Evolutionary conservation across 1,284 basidiomycete genomes (phyloP), one percentile per base, ranked within the genome.

Genomic region (Abortiporus biennis): DNA sequence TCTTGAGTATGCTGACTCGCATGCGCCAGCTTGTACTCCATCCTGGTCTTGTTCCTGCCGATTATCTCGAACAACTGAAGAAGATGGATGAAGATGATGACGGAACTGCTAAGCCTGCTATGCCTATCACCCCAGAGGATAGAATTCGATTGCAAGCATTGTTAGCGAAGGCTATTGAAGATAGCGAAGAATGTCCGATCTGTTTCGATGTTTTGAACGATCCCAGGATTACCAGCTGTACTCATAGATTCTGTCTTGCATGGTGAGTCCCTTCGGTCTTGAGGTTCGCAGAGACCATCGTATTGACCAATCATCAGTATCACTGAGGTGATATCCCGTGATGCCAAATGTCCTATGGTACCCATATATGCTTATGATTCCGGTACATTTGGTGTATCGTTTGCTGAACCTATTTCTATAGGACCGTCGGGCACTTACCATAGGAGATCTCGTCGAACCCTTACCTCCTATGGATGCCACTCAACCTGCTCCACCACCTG

Each of bases 21-120:
- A 72, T 95, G 65, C 80, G 92, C 13, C 92, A 95, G 63, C 67
- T 94, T 12, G 85, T 78, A 17, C 74, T 93, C 16, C 88, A 92
- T 52, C 81, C 88, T 0, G 80, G 80, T 2, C 71, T 95, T 17
- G 69, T 93, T 19, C 92, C 92, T 1, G 53, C 67, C 3, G 72
- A 80, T 47, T 93, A 92, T 56, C 59, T 93, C 5, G 79, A 90
- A 31, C 75, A 88, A 47, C 67, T 92, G 34, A 64, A 65, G 29
- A 48, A 54, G 11, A 59, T 52, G 11, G 68, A 69, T 21, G 58
- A 59, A 1, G 51, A 57, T n/a, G 65, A 69, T 6, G 54, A 55
- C 19, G 45, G 62, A 30, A 35, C 51, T 15, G 50, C 41, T 13
- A 41, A 51, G 6, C 40, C 51, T 6, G 53, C 59, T 11, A 58